Percentiles rank a stretch among this genome's conserved stretches.
Evolutionary conservation across 768 basidiomycete species (phyloP).

Genomic region (Lactarius psammicola): DNA sequence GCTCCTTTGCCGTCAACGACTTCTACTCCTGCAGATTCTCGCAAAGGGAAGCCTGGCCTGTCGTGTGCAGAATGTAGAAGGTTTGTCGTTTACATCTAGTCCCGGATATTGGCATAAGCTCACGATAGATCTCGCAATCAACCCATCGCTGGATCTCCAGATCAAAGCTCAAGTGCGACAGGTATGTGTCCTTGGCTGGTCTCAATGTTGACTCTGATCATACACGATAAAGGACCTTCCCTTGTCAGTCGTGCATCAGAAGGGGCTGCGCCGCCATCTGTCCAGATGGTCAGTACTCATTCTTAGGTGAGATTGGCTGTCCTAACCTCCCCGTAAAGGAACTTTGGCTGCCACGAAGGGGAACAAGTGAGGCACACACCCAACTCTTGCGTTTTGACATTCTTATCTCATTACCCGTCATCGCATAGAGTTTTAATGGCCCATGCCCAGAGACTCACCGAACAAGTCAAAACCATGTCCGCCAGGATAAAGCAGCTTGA

Average conservation of each 20-base stretch:
- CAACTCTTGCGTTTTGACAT: not conserved
- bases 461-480: slow-evolving; percentile 46
- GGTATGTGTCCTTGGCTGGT: slow-evolving; percentile 31
- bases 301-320: not conserved
- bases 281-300: slow-evolving; percentile 43
- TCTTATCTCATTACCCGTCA: slow-evolving; percentile 9
- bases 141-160: slow-evolving; percentile 29
- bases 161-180: slow-evolving; percentile 57
- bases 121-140: not conserved
- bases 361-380: slow-evolving; percentile 45
- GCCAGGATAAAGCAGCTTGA: slow-evolving; percentile 48
- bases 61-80: slow-evolving; percentile 56
- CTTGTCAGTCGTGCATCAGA: slow-evolving; percentile 55
- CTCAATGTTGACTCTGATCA: not conserved
- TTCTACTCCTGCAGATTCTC: slow-evolving; percentile 18
- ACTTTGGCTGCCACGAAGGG: slow-evolving; percentile 54
- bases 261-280: slow-evolving; percentile 54
- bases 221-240: slow-evolving; percentile 43
- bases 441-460: slow-evolving; percentile 47
- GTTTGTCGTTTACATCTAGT: slow-evolving; percentile 31
- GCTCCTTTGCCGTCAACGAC: slow-evolving; percentile 4
- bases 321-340: slow-evolving; percentile 33
- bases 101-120: not conserved
- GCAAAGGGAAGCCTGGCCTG: slow-evolving; percentile 39
- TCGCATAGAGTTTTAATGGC: slow-evolving; percentile 48